These are phyloP conservation scores for Pigoraptor vietnamica DNA, from an alignment of 78 protist genomes.

Conservation along the genomic window DNA sequence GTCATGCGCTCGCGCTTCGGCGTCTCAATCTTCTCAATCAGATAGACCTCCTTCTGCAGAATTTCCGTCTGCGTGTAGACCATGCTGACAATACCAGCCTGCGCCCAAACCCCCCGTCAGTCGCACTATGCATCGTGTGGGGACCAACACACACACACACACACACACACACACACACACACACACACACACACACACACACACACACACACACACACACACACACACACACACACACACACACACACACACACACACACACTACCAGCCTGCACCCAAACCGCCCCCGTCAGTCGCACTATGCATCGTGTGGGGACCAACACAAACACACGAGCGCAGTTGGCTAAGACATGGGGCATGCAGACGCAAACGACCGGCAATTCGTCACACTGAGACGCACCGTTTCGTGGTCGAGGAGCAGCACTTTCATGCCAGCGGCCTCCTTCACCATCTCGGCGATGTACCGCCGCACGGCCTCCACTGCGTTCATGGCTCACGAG, in stretches of 20 bases:
- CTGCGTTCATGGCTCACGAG: conserved; percentile 48
- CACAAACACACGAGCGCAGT: not conserved
- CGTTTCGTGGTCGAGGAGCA: conserved; percentile 83
- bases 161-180: not conserved
- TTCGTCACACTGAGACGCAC: not conserved
- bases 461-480: conserved; percentile 66
- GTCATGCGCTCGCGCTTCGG: conserved; percentile 57
- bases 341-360: too few species aligned
- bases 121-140: not conserved
- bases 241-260: too few species aligned
- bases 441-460: conserved; percentile 51
- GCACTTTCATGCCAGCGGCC: conserved; percentile 79
- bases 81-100: conserved; percentile 74
- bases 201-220: too few species aligned
- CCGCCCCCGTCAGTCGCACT: not conserved
- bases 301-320: not conserved
- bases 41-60: conserved; percentile 84
- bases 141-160: not conserved
- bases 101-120: not conserved
- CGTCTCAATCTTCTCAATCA: conserved; percentile 72
- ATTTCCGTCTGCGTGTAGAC: conserved; percentile 77
- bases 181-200: too few species aligned
- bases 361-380: not conserved
- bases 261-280: not conserved
- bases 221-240: too few species aligned